Evolutionary conservation across 495 filamentous ascomycete genomes (phyloP).

Genomic region (Penicillium manginii): DNA sequence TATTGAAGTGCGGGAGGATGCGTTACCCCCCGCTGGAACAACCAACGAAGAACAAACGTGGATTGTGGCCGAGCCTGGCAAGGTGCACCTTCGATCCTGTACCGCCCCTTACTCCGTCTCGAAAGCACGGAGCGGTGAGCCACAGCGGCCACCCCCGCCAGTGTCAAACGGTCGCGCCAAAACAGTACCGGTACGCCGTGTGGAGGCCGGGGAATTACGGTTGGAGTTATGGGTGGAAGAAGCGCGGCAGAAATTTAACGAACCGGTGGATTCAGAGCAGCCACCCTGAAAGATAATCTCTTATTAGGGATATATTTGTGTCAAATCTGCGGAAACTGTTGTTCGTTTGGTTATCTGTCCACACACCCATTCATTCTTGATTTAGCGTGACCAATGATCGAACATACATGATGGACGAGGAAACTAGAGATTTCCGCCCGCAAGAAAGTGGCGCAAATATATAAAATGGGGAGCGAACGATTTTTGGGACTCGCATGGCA

Average conservation of each 20-base stretch:
- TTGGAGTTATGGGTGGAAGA: constrained; percentile 62
- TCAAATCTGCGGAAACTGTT: constrained; percentile 31
- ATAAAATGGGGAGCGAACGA: constrained; percentile 51
- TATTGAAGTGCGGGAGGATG: constrained; percentile 78
- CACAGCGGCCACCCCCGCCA: constrained; percentile 42
- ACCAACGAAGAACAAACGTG: constrained; percentile 56
- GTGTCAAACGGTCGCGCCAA: constrained; percentile 50
- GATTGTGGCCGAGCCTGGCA: constrained; percentile 57
- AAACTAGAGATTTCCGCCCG: constrained; percentile 43
- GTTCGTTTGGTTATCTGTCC: constrained; percentile 32
- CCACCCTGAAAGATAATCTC: constrained; percentile 37
- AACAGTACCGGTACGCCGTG: constrained; percentile 57
- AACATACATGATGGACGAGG: constrained; percentile 54
- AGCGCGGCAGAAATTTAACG: constrained; percentile 57
- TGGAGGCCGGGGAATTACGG: constrained; percentile 57
- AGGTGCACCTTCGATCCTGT: constrained; percentile 49
- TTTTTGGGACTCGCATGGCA: constrained; percentile 53
- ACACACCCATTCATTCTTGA: constrained; percentile 41
- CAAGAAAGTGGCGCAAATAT: constrained; percentile 48
- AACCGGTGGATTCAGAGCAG: constrained; percentile 50
- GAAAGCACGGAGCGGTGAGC: constrained; percentile 43
- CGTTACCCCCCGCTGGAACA: constrained; percentile 72
- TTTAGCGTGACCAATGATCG: constrained; percentile 56
- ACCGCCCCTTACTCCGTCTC: constrained; percentile 52
- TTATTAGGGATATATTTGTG: constrained; percentile 18